Conservation (phyloP, 2,329 filamentous ascomycete genomes). For the Stromatinia cepivora region DNA sequence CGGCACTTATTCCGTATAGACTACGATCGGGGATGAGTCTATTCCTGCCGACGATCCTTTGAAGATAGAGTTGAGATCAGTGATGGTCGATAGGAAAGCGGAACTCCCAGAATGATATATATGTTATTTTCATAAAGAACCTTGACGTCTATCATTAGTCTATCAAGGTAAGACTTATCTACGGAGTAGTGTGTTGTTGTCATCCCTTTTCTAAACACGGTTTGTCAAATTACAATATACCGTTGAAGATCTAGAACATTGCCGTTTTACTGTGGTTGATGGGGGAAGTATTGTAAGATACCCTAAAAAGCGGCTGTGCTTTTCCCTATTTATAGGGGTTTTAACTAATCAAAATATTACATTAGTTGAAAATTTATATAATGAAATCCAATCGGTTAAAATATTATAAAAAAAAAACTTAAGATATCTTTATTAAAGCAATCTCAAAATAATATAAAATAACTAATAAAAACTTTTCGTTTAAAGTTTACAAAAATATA, state of each 20-base stretch:
- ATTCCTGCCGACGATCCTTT: neutral
- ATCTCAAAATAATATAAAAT: no score
- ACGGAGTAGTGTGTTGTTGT: neutral
- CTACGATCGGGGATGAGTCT: neutral
- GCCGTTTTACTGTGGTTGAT: neutral
- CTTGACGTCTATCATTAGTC: neutral
- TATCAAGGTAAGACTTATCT: neutral
- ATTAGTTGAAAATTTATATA: no score
- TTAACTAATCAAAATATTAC: no score
- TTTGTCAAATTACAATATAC: neutral
- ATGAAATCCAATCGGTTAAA: neutral
- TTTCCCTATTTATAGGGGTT: no score
- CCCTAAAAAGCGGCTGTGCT: no score
- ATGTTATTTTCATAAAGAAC: slow-evolving; percentile 3
- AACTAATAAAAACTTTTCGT: no score
- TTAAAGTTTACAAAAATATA: no score
- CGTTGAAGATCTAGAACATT: neutral
- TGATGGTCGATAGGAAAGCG: neutral
- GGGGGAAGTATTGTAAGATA: no score
- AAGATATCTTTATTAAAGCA: no score
- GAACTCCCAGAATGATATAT: neutral
- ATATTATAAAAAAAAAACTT: no score
- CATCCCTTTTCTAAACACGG: slow-evolving; percentile 7
- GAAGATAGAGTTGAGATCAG: neutral
- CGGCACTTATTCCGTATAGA: neutral